Evolutionary conservation across 2,329 filamentous ascomycete genomes (phyloP).

Genomic region (Chaetomiaceae sp.): DNA sequence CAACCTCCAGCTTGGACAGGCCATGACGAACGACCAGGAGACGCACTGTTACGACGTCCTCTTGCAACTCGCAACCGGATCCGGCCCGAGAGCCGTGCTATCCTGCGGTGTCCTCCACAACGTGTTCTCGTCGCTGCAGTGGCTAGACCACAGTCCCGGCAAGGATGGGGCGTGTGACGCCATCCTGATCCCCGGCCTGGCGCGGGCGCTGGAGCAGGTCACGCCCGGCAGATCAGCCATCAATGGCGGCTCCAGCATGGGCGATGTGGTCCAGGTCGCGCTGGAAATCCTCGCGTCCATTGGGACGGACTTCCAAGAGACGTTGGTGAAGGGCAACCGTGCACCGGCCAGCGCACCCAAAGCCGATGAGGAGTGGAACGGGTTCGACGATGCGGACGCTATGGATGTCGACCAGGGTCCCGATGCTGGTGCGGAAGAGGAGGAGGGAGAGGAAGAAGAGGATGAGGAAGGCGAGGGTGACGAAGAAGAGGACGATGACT

Average conservation of each 20-base stretch:
- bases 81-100: slow-evolving; percentile 44
- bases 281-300: slow-evolving; percentile 60
- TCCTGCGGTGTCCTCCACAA: slow-evolving; percentile 59
- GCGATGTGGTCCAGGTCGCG: slow-evolving; percentile 47
- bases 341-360: slow-evolving; percentile 22
- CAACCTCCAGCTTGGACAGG: slow-evolving; percentile 46
- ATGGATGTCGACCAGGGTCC: slow-evolving; percentile 34
- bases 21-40: slow-evolving; percentile 45
- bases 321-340: slow-evolving; percentile 40
- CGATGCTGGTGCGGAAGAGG: slow-evolving; percentile 26
- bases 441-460: slow-evolving; percentile 30
- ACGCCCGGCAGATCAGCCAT: slow-evolving; percentile 23
- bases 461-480: slow-evolving; percentile 33
- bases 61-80: slow-evolving; percentile 38
- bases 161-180: slow-evolving; percentile 46
- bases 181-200: slow-evolving; percentile 41
- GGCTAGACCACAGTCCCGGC: slow-evolving; percentile 46
- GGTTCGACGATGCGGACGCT: slow-evolving; percentile 32
- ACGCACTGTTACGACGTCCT: slow-evolving; percentile 45
- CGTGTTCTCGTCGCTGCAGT: slow-evolving; percentile 48
- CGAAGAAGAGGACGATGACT: slow-evolving; percentile 36
- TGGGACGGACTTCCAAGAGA: slow-evolving; percentile 51
- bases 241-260: slow-evolving; percentile 36
- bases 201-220: slow-evolving; percentile 33
- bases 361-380: slow-evolving; percentile 33